Conservation (phyloP, 2,329 filamentous ascomycete genomes). For the Plenodomus lindquistii region DNA sequence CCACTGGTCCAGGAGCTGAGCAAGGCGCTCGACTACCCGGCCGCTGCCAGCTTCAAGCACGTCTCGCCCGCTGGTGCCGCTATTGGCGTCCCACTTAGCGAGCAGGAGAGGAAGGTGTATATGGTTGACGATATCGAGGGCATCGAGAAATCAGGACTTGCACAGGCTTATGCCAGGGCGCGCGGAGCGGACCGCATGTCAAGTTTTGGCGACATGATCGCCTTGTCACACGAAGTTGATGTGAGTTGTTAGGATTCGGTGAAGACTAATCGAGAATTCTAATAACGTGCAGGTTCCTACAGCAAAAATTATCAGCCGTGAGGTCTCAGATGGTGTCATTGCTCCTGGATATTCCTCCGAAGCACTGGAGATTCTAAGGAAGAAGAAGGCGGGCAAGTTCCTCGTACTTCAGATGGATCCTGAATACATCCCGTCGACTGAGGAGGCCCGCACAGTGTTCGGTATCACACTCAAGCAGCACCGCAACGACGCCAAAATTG, state of each 20-base stretch:
- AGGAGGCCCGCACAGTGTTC: constrained; percentile 86
- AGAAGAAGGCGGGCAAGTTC: constrained; percentile 99
- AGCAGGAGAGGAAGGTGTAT: constrained; percentile 94
- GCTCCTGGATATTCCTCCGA: constrained; percentile 84
- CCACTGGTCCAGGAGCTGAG: constrained; percentile 95
- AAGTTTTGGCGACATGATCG: constrained; percentile 96
- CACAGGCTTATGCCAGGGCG: constrained; percentile 93
- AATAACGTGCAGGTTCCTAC: constrained; percentile 62
- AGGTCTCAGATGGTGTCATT: constrained; percentile 96
- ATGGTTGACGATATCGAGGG: constrained; percentile 96
- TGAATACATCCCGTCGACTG: constrained; percentile 72
- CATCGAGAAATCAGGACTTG: constrained; percentile 81
- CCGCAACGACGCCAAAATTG: constrained; percentile 89
- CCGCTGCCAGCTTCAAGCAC: constrained; percentile 96
- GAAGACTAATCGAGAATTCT: background rate
- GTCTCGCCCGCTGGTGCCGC: constrained; percentile 96
- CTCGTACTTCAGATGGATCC: constrained; percentile 94
- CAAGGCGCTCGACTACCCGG: constrained; percentile 81
- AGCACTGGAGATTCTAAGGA: constrained; percentile 87
- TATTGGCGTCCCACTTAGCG: constrained; percentile 83
- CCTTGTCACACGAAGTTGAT: constrained; percentile 88
- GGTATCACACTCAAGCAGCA: constrained; percentile 86
- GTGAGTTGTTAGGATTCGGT: constrained; percentile 28
- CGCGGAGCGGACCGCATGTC: constrained; percentile 98
- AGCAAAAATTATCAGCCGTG: constrained; percentile 95